A percentile compares a stretch with the other conserved stretches of the same genome.
phyloP scores from a whole-genome alignment of 768 basidiomycete genomes.

The Collybia nuda region DNA sequence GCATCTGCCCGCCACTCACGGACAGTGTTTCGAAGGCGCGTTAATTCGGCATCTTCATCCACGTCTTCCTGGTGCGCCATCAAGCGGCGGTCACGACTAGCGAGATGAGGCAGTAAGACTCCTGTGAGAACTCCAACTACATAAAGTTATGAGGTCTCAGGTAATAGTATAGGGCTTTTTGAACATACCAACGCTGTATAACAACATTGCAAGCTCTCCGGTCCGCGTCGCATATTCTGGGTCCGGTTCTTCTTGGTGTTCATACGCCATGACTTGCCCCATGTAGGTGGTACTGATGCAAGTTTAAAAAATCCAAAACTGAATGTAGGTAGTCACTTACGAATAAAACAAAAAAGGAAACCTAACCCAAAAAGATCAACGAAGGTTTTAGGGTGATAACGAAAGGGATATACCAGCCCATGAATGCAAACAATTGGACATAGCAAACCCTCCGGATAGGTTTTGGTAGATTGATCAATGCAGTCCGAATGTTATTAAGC shows the following conservation, averaged over 20 bases:
- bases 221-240: constrained; percentile 80
- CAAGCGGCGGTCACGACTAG: constrained; percentile 78
- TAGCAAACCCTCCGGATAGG: constrained; percentile 88
- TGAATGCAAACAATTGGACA: constrained; percentile 94
- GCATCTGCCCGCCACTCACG: constrained; percentile 86
- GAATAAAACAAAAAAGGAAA: constrained; percentile 96
- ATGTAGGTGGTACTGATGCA: constrained; percentile 81
- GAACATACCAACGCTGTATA: constrained; percentile 82
- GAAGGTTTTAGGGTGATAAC: background rate
- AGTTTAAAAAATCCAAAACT: background rate
- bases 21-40: constrained; percentile 69
- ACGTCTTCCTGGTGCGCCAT: constrained; percentile 71
- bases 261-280: constrained; percentile 90
- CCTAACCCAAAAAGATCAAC: constrained; percentile 38
- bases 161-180: background rate
- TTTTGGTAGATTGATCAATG: constrained; percentile 74
- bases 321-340: constrained; percentile 36
- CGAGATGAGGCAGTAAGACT: constrained; percentile 75
- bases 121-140: constrained; percentile 87
- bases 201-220: constrained; percentile 86
- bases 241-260: constrained; percentile 72
- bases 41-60: constrained; percentile 72
- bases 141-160: constrained; percentile 8
- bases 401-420: constrained; percentile 74
- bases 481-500: constrained; percentile 73